Conservation (phyloP, 2,329 filamentous ascomycete species). For the Colletotrichum sublineola region DNA sequence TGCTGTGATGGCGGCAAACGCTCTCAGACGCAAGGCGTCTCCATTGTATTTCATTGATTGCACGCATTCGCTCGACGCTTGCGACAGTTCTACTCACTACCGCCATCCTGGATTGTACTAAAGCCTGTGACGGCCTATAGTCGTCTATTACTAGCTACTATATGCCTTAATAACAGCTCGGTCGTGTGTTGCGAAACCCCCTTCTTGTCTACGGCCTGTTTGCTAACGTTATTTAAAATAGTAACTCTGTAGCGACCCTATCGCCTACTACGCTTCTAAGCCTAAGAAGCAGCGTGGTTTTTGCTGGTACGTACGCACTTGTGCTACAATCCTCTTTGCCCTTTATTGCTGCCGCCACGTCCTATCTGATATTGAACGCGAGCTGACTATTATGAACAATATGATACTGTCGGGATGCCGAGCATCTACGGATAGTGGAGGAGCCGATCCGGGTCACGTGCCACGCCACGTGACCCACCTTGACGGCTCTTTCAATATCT, state of each 20-base stretch:
- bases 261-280: slow-evolving; percentile 7
- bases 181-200: neutral
- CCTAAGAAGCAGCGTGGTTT: slow-evolving; percentile 13
- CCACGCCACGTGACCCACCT: too few species aligned
- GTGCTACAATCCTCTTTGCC: neutral
- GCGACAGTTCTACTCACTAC: too few species aligned
- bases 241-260: neutral
- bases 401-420: too few species aligned
- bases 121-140: neutral
- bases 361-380: neutral
- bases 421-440: too few species aligned
- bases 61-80: too few species aligned
- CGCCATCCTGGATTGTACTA: too few species aligned
- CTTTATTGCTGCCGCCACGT: neutral
- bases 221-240: neutral
- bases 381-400: neutral
- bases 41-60: too few species aligned
- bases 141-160: neutral
- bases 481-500: too few species aligned
- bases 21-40: too few species aligned
- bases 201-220: neutral
- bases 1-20: slow-evolving; percentile 9
- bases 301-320: neutral
- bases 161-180: slow-evolving; percentile 17
- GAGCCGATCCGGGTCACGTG: too few species aligned